phyloP scores from a whole-genome alignment of 139 green algal genomes.

The Chlorella vulgaris region DNA sequence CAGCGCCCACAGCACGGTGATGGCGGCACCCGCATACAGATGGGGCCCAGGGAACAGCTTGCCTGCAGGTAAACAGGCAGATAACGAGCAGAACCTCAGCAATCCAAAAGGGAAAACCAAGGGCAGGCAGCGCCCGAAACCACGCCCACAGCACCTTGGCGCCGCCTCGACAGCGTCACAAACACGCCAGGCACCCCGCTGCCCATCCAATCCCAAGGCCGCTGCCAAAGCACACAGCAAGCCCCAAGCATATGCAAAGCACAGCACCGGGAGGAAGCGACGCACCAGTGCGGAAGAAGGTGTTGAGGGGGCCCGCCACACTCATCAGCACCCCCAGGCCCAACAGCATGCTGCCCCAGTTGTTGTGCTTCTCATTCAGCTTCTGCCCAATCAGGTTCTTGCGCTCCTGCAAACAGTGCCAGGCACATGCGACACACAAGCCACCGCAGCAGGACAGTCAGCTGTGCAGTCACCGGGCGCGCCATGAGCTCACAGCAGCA shows the following conservation, averaged over 20 bases:
- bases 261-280: background rate
- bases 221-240: too few species aligned
- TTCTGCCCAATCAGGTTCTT: constrained; percentile 78
- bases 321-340: constrained; percentile 82
- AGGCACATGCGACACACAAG: background rate
- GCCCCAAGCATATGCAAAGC: too few species aligned
- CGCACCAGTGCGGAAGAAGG: constrained; percentile 85
- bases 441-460: background rate
- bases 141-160: too few species aligned
- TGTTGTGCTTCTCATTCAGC: constrained; percentile 83
- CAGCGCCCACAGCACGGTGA: constrained; percentile 91
- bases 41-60: constrained; percentile 99
- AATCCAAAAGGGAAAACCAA: background rate
- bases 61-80: constrained; percentile 33
- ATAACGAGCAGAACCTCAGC: background rate
- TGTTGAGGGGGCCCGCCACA: constrained; percentile 93
- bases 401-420: constrained; percentile 69
- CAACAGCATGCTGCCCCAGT: constrained; percentile 86
- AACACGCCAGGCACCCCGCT: too few species aligned
- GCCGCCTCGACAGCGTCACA: too few species aligned
- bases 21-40: constrained; percentile 92
- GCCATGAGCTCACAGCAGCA: background rate
- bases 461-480: background rate
- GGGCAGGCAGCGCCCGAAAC: too few species aligned
- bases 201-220: too few species aligned